phyloP scores from a whole-genome alignment of 2,329 filamentous ascomycete species.

The Neonectria faginata region DNA sequence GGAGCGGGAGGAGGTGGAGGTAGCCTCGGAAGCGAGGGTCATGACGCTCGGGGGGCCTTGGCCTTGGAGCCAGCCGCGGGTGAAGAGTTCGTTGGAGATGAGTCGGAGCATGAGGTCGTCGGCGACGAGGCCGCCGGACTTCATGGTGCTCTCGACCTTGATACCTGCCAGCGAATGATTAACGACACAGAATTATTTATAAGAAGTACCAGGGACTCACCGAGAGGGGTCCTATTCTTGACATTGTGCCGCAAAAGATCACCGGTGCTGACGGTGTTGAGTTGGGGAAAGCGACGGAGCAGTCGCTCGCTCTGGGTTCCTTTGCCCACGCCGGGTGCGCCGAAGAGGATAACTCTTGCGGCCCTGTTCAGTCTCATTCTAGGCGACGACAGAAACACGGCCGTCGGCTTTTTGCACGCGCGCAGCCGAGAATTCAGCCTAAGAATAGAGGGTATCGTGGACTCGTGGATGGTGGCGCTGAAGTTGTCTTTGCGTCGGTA shows the following conservation, averaged over 20 bases:
- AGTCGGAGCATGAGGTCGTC: constrained; percentile 92
- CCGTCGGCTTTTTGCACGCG: constrained; percentile 21
- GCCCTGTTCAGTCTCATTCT: constrained; percentile 79
- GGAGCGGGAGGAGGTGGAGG: constrained; percentile 53
- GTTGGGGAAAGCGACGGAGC: constrained; percentile 85
- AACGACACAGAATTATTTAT: constrained; percentile 5
- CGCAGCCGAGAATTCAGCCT: neutral
- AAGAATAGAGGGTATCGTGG: constrained; percentile 1
- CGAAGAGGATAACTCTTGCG: constrained; percentile 92
- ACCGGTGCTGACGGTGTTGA: constrained; percentile 92
- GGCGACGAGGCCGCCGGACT: constrained; percentile 87
- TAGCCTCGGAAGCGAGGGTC: constrained; percentile 61
- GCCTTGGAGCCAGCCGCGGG: constrained; percentile 82
- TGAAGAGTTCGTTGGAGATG: constrained; percentile 88
- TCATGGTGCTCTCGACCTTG: constrained; percentile 90
- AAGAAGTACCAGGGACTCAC: constrained; percentile 59
- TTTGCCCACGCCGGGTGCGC: constrained; percentile 96
- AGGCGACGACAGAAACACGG: constrained; percentile 40
- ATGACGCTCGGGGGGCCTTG: constrained; percentile 60
- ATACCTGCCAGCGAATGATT: constrained; percentile 70
- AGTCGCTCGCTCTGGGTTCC: constrained; percentile 94
- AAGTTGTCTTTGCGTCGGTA: constrained; percentile 11
- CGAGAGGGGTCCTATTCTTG: constrained; percentile 84
- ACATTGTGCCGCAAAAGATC: constrained; percentile 95
- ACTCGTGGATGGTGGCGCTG: neutral